Conservation (phyloP, 345 rosid species). For the Chamaenerion angustifolium region DNA sequence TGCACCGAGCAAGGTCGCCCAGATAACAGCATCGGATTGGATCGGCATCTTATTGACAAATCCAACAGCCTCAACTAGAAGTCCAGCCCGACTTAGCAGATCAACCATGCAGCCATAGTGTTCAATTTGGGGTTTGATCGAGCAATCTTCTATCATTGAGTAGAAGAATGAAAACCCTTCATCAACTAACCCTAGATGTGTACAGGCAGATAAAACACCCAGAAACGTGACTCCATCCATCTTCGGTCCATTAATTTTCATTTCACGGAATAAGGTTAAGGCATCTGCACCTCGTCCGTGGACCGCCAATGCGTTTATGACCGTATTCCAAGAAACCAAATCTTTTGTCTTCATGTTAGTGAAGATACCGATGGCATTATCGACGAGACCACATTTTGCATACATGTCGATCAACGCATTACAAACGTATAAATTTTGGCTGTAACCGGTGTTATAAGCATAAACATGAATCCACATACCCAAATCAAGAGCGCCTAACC, state of each 20-base stretch:
- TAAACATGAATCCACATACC: constrained; percentile 59
- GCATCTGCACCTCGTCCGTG: constrained; percentile 65
- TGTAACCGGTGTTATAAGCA: constrained; percentile 40
- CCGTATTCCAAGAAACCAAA: constrained; percentile 71
- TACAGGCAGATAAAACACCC: constrained; percentile 55
- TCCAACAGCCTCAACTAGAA: constrained; percentile 52
- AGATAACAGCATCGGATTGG: constrained; percentile 68
- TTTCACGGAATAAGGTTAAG: constrained; percentile 39
- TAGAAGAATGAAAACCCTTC: constrained; percentile 52
- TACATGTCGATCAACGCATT: constrained; percentile 79
- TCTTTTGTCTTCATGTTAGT: constrained; percentile 39
- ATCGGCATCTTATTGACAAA: constrained; percentile 50
- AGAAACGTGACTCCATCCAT: constrained; percentile 72
- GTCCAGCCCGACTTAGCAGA: constrained; percentile 66
- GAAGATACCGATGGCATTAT: constrained; percentile 46
- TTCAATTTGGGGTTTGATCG: constrained; percentile 55
- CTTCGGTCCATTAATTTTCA: constrained; percentile 33
- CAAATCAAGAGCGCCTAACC: constrained; percentile 65
- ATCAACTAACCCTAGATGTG: constrained; percentile 61
- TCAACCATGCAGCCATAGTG: constrained; percentile 86
- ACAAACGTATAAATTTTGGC: constrained; percentile 42
- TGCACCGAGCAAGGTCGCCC: constrained; percentile 72
- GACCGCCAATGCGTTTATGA: constrained; percentile 53
- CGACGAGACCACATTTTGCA: constrained; percentile 61
- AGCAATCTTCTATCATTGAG: constrained; percentile 52